Percentiles rank a stretch among this genome's conserved stretches.
Evolutionary conservation across 2,329 filamentous ascomycete genomes (phyloP).

Genomic region (Scolecobasidium constrictum): DNA sequence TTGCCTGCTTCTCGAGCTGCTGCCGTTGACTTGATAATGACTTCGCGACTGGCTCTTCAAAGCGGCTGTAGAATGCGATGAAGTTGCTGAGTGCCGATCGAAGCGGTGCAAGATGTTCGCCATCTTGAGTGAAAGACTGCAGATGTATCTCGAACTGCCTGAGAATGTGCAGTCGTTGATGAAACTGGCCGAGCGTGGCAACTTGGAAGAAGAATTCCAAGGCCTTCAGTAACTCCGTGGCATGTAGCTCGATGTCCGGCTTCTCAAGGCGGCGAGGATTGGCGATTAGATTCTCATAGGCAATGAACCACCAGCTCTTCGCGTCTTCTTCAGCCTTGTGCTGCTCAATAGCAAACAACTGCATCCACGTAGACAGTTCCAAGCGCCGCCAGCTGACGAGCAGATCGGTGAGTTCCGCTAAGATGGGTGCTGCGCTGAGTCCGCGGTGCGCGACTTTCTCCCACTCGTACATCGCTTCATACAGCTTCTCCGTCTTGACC

Average conservation of each 20-base stretch:
- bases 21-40: constrained; percentile 56
- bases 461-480: constrained; percentile 84
- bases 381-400: constrained; percentile 85
- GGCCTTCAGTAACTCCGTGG: constrained; percentile 59
- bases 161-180: constrained; percentile 60
- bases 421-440: constrained; percentile 57
- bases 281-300: constrained; percentile 79
- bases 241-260: constrained; percentile 49
- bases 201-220: constrained; percentile 69
- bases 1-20: constrained; percentile 81
- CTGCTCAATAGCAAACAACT: constrained; percentile 74
- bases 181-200: constrained; percentile 73
- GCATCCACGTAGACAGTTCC: constrained; percentile 86
- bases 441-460: constrained; percentile 80
- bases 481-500: constrained; percentile 76
- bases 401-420: constrained; percentile 67
- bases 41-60: constrained; percentile 54
- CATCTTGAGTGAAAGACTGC: constrained; percentile 47
- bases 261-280: constrained; percentile 58
- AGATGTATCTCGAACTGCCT: constrained; percentile 53
- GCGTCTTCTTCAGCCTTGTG: constrained; percentile 67
- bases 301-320: constrained; percentile 90
- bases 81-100: constrained; percentile 63
- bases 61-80: constrained; percentile 62
- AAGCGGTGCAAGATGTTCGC: constrained; percentile 39